Conservation (phyloP, 1,284 basidiomycete genomes). For the Leccinum insigne region DNA sequence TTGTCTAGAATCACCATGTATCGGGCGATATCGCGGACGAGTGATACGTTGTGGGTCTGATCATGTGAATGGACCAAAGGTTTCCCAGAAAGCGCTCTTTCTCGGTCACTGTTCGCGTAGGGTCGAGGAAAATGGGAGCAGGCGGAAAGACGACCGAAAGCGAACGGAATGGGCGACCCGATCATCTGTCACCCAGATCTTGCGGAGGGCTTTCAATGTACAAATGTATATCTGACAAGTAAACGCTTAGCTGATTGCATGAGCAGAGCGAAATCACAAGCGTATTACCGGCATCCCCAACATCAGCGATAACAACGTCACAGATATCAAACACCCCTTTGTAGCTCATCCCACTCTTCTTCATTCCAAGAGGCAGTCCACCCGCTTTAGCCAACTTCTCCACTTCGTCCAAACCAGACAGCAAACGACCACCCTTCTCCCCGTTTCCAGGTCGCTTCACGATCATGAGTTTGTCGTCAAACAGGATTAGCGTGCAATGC, state of each 20-base stretch:
- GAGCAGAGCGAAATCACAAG: constrained; percentile 6
- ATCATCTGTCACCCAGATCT: constrained; percentile 83
- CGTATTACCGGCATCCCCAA: constrained; percentile 76
- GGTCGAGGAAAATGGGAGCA: constrained; percentile 60
- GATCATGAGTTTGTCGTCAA: constrained; percentile 94
- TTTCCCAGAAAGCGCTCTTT: constrained; percentile 87
- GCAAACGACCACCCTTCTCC: constrained; percentile 69
- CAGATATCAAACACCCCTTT: constrained; percentile 86
- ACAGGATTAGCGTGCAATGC: constrained; percentile 91
- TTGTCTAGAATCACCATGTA: too few species aligned
- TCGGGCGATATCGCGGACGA: too few species aligned
- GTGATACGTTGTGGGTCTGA: too few species aligned
- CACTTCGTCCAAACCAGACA: constrained; percentile 87
- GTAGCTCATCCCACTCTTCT: constrained; percentile 82
- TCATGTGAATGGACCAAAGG: constrained; percentile 36
- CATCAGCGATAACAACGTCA: constrained; percentile 83
- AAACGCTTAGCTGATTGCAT: constrained; percentile 12
- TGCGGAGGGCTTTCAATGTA: constrained; percentile 79
- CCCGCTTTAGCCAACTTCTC: constrained; percentile 72
- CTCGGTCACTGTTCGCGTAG: constrained; percentile 58
- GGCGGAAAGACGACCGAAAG: constrained; percentile 75
- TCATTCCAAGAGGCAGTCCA: constrained; percentile 57
- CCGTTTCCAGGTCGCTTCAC: constrained; percentile 81
- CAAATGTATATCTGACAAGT: constrained; percentile 73
- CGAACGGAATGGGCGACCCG: constrained; percentile 77